Percentiles rank a stretch among this genome's conserved stretches.
Evolutionary conservation across 31 red algal species (phyloP).

Genomic region (Asparagopsis taxiformis): DNA sequence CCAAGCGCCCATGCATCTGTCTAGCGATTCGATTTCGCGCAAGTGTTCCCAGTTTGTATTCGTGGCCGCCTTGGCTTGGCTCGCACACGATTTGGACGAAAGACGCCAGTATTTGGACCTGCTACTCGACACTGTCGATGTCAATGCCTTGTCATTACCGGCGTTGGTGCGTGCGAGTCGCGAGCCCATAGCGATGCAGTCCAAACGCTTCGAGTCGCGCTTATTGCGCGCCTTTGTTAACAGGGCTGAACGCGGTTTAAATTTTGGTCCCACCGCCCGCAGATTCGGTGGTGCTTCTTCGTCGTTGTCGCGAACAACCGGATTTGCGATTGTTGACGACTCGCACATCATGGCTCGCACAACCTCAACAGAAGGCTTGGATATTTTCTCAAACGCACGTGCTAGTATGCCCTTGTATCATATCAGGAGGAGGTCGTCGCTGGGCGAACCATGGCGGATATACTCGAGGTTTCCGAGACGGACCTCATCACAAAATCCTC

Average conservation of each 20-base stretch:
- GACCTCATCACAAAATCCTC: too few relatives aligned
- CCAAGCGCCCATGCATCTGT: not conserved
- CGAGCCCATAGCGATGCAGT: not conserved
- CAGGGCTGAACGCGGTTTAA: constrained; percentile 2
- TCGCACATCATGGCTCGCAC: too few relatives aligned
- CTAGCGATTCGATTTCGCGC: not conserved
- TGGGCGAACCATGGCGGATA: too few relatives aligned
- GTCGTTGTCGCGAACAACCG: not conserved
- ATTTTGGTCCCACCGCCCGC: not conserved
- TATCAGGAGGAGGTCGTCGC: too few relatives aligned
- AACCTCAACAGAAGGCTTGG: too few relatives aligned
- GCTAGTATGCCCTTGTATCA: too few relatives aligned
- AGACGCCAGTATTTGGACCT: not conserved
- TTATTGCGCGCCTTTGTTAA: constrained; percentile 6
- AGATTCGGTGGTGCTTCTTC: not conserved
- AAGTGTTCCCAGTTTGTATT: constrained; percentile 1
- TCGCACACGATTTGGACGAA: not conserved
- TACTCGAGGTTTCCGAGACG: too few relatives aligned
- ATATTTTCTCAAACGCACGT: too few relatives aligned
- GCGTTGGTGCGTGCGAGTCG: constrained; percentile 11
- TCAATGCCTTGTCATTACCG: constrained; percentile 2
- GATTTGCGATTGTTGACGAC: too few relatives aligned
- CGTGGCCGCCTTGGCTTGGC: constrained; percentile 8
- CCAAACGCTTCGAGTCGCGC: not conserved
- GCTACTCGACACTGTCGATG: not conserved